These are phyloP conservation scores for Irpex lacteus DNA, from an alignment of 1,284 basidiomycete species.

Conservation along the genomic window DNA sequence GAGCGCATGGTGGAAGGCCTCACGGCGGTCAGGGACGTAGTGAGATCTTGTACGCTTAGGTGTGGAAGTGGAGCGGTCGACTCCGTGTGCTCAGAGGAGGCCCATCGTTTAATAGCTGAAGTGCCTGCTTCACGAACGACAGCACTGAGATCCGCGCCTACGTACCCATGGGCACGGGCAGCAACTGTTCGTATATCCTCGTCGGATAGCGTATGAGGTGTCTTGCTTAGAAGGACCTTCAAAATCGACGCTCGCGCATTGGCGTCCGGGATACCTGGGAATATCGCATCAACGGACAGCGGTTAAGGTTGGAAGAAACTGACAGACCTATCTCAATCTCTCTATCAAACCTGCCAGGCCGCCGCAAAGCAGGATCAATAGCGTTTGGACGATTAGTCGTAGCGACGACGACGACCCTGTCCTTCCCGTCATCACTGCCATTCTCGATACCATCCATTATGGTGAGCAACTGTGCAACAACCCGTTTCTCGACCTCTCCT, in stretches of 20 bases:
- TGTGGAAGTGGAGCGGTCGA: slow-evolving; percentile 31
- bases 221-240: slow-evolving; percentile 75
- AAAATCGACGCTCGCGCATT: slow-evolving; percentile 84
- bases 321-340: slow-evolving; percentile 94
- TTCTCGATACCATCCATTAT: slow-evolving; percentile 92
- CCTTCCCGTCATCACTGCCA: slow-evolving; percentile 35
- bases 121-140: slow-evolving; percentile 94
- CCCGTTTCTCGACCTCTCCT: slow-evolving; percentile 93
- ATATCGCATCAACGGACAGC: not conserved
- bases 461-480: slow-evolving; percentile 94
- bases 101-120: slow-evolving; percentile 83
- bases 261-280: slow-evolving; percentile 82
- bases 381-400: slow-evolving; percentile 98
- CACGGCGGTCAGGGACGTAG: slow-evolving; percentile 71
- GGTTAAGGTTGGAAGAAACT: not conserved
- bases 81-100: slow-evolving; percentile 35
- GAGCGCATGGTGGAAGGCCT: slow-evolving; percentile 95
- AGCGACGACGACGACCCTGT: slow-evolving; percentile 88
- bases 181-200: slow-evolving; percentile 70
- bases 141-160: slow-evolving; percentile 93
- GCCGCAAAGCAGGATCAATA: slow-evolving; percentile 91
- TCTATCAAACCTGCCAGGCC: slow-evolving; percentile 94
- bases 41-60: slow-evolving; percentile 66
- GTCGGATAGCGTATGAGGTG: slow-evolving; percentile 70
- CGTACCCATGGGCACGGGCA: slow-evolving; percentile 89